These are phyloP conservation scores for Euphorbia peplus DNA, from an alignment of 345 rosid species.

Conservation along the genomic window DNA sequence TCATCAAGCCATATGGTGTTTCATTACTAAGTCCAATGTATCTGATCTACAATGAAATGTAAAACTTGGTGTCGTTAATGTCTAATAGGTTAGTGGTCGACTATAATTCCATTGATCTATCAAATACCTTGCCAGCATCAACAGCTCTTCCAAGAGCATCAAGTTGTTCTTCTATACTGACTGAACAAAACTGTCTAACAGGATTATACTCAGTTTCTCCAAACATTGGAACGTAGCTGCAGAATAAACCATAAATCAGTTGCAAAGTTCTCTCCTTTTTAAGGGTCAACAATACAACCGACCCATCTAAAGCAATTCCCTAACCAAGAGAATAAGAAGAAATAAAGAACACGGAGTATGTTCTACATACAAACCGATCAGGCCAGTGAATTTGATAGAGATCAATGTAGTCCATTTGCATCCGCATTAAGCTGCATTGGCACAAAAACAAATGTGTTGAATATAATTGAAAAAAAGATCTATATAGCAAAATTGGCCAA, in stretches of 20 bases:
- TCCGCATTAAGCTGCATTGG: constrained; percentile 42
- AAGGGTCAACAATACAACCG: background rate
- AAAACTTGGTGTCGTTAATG: background rate
- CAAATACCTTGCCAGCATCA: constrained; percentile 47
- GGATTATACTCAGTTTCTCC: constrained; percentile 57
- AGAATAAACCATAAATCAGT: constrained; percentile 13
- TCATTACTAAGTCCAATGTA: constrained; percentile 62
- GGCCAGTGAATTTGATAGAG: constrained; percentile 71
- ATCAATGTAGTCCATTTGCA: constrained; percentile 54
- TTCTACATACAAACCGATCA: constrained; percentile 63
- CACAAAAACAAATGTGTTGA: background rate
- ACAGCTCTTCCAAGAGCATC: constrained; percentile 52
- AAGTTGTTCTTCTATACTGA: constrained; percentile 55
- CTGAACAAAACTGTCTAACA: constrained; percentile 35
- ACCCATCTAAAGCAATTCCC: background rate
- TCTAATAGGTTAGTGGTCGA: background rate
- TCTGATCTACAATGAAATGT: constrained; percentile 39
- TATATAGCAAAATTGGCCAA: background rate
- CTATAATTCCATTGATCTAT: background rate
- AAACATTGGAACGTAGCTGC: constrained; percentile 59
- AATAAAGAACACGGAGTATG: constrained; percentile 11
- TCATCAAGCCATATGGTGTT: constrained; percentile 62
- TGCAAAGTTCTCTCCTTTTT: background rate
- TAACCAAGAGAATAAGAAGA: background rate
- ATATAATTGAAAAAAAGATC: background rate